phyloP scores from a whole-genome alignment of 2,329 filamentous ascomycete species.

The Anisogramma anomala region DNA sequence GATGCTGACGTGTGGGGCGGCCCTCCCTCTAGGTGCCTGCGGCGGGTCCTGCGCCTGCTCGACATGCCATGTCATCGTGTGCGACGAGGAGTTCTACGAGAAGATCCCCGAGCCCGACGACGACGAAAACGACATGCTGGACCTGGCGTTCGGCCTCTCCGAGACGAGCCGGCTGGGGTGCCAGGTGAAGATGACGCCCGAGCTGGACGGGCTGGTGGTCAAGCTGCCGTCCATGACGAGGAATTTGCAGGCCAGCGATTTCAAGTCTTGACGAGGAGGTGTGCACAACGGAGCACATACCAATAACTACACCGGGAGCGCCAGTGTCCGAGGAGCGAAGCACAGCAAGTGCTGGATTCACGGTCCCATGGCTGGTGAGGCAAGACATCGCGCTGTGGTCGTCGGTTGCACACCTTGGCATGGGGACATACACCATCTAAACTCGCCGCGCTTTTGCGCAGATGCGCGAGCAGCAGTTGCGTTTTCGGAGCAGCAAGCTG shows the following conservation, averaged over 20 bases:
- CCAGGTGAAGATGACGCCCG: slow-evolving; percentile 84
- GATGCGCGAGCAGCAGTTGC: no score
- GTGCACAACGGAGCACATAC: background rate
- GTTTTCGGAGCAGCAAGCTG: no score
- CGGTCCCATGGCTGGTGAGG: no score
- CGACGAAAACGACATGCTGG: slow-evolving; percentile 78
- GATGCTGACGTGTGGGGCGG: no score
- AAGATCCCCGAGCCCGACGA: slow-evolving; percentile 63
- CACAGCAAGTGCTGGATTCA: no score
- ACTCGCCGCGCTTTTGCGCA: no score
- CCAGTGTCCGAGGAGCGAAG: no score
- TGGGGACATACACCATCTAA: no score
- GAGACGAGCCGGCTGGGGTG: slow-evolving; percentile 78
- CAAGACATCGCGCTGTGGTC: no score
- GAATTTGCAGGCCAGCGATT: slow-evolving; percentile 93
- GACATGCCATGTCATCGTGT: slow-evolving; percentile 82
- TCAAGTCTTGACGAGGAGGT: slow-evolving; percentile 31
- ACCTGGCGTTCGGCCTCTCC: slow-evolving; percentile 79
- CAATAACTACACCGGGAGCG: no score
- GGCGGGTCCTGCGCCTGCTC: slow-evolving; percentile 89
- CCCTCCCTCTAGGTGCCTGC: slow-evolving; percentile 50
- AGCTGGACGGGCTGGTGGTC: slow-evolving; percentile 76
- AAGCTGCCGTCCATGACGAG: slow-evolving; percentile 86
- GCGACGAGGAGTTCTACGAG: slow-evolving; percentile 62
- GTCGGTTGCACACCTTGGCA: no score